Base-by-base conservation (phyloP, 2,329 filamentous ascomycete species). In the Chaetomiaceae sp. region DNA sequence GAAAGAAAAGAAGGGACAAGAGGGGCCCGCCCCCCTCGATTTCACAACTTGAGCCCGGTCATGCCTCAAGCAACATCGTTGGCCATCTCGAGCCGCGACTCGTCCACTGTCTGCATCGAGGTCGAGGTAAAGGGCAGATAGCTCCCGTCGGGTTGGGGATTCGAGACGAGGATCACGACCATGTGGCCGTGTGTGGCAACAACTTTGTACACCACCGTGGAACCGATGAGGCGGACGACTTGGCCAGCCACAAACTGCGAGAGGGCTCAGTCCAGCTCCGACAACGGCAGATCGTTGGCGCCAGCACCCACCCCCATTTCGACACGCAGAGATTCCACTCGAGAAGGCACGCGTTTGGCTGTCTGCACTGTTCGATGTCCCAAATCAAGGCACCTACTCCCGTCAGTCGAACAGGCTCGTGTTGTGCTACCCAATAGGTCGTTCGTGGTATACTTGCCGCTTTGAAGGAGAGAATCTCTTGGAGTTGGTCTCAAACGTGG, bases 71-170 rank as follows among this genome's bases (percentile, higher is more conserved):
- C 46, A 3, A 21, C 38, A 12, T 52, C 51, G 3, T 55, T 49
- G 4, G 53, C 56, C 37, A 34, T 50, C 44, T 60, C 58, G 16
- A 60, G 38, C n/a, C 54, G 51, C 13, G 55, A 58, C 17, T 56
- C 57, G 38, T 60, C 58, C 17, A 60, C 53, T 21, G 51, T 58
- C 40, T 57, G 55, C 14, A 58, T n/a, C n/a, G 57, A 52, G 1
- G 43, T 54, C n/a, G 54, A 17, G 5, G 33, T 55, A 31, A 60
- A 59, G 7, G 50, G 40, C 1, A 57, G 43, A 14, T 58, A 54
- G 12, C 41, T 27, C 19, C 58, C 58, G 37, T 58, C 51, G 16
- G 58, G 58, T 13, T 60, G 58, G 2, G 58, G 58, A 21, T 58
- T 60, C 10, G 53, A 48, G 4, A 60, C 43, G 8, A 60, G 34